phyloP scores from a whole-genome alignment of 805 yeast genomes.

The Saccharomycodes ludwigii region DNA sequence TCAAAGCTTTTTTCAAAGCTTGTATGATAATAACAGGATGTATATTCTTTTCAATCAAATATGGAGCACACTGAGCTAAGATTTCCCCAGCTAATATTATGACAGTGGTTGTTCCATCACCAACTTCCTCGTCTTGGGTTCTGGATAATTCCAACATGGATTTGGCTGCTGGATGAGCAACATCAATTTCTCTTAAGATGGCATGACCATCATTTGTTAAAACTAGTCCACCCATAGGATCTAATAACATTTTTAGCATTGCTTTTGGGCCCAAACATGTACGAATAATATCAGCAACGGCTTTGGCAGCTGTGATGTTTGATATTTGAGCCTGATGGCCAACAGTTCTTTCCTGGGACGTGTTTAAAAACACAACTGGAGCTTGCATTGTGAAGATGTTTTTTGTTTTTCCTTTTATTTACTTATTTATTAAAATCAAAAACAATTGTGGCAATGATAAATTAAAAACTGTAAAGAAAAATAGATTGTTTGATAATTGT shows the following conservation, averaged over 20 bases:
- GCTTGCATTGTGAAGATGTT: slow-evolving; percentile 46
- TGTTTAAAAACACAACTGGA: slow-evolving; percentile 75
- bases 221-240: slow-evolving; percentile 90
- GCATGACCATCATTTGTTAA: slow-evolving; percentile 98
- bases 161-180: slow-evolving; percentile 97
- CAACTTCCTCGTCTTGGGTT: slow-evolving; percentile 97
- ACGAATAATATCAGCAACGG: slow-evolving; percentile 94
- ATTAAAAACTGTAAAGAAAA: too few relatives aligned
- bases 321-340: slow-evolving; percentile 97
- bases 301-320: slow-evolving; percentile 98
- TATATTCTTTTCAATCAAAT: slow-evolving; percentile 77
- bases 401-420: slow-evolving; percentile 1
- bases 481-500: too few relatives aligned
- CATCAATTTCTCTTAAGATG: slow-evolving; percentile 90
- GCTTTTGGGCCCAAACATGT: slow-evolving; percentile 99
- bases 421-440: too few relatives aligned
- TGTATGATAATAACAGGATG: slow-evolving; percentile 95
- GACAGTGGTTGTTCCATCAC: slow-evolving; percentile 97
- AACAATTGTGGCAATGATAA: too few relatives aligned
- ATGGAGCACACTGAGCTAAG: slow-evolving; percentile 88
- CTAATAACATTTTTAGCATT: slow-evolving; percentile 94
- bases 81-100: slow-evolving; percentile 96
- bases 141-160: slow-evolving; percentile 94
- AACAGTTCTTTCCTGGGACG: slow-evolving; percentile 83
- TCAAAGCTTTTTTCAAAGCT: slow-evolving; percentile 81